phyloP scores from a whole-genome alignment of 345 rosid genomes.

The Pseudoturritis turrita region DNA sequence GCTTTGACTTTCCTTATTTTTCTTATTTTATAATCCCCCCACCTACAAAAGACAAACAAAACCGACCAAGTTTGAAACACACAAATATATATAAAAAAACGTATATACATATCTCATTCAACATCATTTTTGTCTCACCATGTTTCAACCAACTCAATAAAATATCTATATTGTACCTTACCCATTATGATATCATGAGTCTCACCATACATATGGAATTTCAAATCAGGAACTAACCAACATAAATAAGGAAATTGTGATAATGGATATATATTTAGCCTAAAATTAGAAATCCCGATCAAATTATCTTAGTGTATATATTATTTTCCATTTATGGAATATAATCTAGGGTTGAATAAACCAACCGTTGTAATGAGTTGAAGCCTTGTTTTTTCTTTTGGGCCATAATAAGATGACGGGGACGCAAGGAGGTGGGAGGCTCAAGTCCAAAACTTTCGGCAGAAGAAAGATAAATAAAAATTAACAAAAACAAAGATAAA shows the following conservation, averaged over 20 bases:
- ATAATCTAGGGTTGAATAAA: not conserved
- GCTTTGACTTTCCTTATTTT: conserved; percentile 8
- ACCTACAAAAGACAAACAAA: conserved; percentile 3
- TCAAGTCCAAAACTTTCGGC: conserved; percentile 8
- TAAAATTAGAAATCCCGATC: not conserved
- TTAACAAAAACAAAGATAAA: not conserved
- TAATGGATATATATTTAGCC: not conserved
- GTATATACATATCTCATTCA: not conserved
- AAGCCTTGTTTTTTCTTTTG: no score
- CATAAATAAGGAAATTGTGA: not conserved
- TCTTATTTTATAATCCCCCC: not conserved
- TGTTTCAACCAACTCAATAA: conserved; percentile 11
- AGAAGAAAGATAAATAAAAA: not conserved
- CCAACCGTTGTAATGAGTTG: no score
- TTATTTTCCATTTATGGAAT: not conserved
- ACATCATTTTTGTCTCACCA: not conserved
- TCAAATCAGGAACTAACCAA: not conserved
- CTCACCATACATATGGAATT: not conserved
- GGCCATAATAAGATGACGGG: not conserved
- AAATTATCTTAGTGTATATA: not conserved
- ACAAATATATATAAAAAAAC: not conserved
- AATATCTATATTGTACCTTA: not conserved
- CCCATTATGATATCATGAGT: not conserved
- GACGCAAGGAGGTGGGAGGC: not conserved
- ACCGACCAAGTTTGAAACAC: conserved; percentile 18